Base-by-base conservation (phyloP, 345 rosid genomes). In the Boechera divaricarpa region DNA sequence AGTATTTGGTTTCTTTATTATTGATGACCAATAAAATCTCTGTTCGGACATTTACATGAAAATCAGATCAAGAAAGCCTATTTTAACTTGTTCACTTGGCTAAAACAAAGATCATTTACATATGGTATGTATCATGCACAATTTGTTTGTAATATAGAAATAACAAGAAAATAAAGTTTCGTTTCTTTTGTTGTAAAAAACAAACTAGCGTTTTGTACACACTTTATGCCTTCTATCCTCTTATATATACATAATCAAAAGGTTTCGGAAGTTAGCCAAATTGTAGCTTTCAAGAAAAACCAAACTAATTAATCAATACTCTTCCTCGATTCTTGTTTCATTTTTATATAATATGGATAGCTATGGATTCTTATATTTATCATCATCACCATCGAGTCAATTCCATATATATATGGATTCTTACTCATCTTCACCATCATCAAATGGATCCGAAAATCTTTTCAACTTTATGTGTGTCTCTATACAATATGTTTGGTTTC, bases 271-370 rank as follows among this genome's bases (percentile, higher is more conserved):
- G 76, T 71, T 77, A 64, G 73, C 72, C 77, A 77, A 71, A 57
- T 45, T 71, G 68, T 65, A 77, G 49, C 73, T 72, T 77, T 77
- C 62, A 72, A 65, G 76, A 48, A 64, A 77, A 57, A 70, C 76
- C 45, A 63, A 70, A 71, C 72, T 64, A 56, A 65, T 71, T 38
- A 71, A 58, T 64, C 68, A 64, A 53, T 28, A 54, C n/a, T 44
- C 56, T 63, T 32, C 38, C 42, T 35, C 42, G 2, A 47, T 1
- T 16, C 28, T 32, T 70, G 26, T 42, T 15, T 33, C 21, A 28
- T 62, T 8, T 69, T 9, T 13, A 41, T 63, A 47, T 48, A 62
- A 70, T 35, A 18, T 12, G 33, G 39, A 35, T 41, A 59, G 38
- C 48, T 54, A 77, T 48, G 62, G 29, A 56, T 57, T 71, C 55